phyloP scores from a whole-genome alignment of 768 basidiomycete species.

The Amanita fuliginea region DNA sequence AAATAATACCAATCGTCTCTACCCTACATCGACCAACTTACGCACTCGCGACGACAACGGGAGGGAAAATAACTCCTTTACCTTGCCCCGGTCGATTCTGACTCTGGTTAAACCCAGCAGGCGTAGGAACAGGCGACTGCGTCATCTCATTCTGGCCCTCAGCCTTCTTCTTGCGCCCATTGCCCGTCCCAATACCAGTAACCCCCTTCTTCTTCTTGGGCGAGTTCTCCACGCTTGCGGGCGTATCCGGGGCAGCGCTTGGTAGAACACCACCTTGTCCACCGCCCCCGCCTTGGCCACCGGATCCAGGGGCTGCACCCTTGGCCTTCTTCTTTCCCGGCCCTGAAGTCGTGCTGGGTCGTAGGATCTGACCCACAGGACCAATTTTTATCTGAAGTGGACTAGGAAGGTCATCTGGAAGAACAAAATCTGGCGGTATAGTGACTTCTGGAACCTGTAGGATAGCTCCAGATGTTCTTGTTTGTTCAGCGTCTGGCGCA shows the following conservation, averaged over 20 bases:
- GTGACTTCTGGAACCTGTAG: slow-evolving; percentile 12
- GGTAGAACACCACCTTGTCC: slow-evolving; percentile 7
- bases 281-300: not conserved
- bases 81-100: slow-evolving; percentile 1
- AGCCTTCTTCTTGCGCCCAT: slow-evolving; percentile 36
- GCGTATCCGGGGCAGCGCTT: slow-evolving; percentile 10
- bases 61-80: slow-evolving; percentile 1
- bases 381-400: slow-evolving; percentile 61
- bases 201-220: slow-evolving; percentile 34
- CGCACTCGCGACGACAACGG: slow-evolving; percentile 6
- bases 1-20: not conserved
- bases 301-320: not conserved
- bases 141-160: not conserved
- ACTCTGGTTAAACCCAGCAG: slow-evolving; percentile 2
- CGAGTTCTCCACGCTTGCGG: slow-evolving; percentile 5
- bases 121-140: slow-evolving; percentile 1
- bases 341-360: slow-evolving; percentile 30
- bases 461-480: not conserved
- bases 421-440: slow-evolving; percentile 19
- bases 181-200: slow-evolving; percentile 30
- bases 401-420: slow-evolving; percentile 57
- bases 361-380: slow-evolving; percentile 66
- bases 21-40: not conserved
- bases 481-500: not conserved
- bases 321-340: slow-evolving; percentile 53